Evolutionary conservation across 1,284 basidiomycete species (phyloP).

Genomic region (Moesziomyces globuligerus): DNA sequence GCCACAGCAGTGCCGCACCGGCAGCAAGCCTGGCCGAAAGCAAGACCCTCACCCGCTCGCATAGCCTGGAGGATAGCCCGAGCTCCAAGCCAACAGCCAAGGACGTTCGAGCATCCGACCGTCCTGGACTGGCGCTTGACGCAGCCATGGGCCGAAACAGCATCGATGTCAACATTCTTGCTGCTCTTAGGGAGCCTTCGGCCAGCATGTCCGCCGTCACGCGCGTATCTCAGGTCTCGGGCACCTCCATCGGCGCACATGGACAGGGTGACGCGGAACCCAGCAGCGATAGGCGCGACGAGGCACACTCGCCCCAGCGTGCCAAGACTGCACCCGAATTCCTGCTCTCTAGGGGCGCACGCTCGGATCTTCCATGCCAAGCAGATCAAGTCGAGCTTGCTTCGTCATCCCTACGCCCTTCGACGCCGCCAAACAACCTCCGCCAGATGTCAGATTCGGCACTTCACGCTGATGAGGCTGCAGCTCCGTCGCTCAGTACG

Average conservation of each 20-base stretch:
- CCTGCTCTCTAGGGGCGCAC: constrained; percentile 13
- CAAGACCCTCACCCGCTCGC: constrained; percentile 11
- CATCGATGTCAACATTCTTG: constrained; percentile 28
- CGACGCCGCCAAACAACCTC: not conserved
- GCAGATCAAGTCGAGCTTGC: constrained; percentile 4
- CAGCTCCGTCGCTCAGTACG: not conserved
- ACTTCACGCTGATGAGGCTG: constrained; percentile 1
- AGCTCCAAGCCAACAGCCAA: no score
- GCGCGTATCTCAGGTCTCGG: constrained; percentile 3
- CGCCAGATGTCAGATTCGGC: constrained; percentile 25
- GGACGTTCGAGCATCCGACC: no score
- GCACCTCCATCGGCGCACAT: constrained; percentile 1
- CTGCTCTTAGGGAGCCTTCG: constrained; percentile 27
- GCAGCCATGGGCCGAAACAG: no score
- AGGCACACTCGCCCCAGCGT: constrained; percentile 22
- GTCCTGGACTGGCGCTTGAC: no score
- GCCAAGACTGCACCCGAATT: constrained; percentile 35
- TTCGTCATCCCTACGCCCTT: constrained; percentile 1
- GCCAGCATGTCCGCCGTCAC: constrained; percentile 41
- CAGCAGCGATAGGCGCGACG: constrained; percentile 7
- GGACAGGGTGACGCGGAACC: not conserved
- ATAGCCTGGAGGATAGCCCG: constrained; percentile 13
- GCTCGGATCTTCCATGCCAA: constrained; percentile 16
- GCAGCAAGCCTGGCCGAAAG: not conserved
- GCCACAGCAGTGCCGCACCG: not conserved